Evolutionary conservation across 805 yeast genomes (phyloP).

Genomic region (Wickerhamiella occidentalis): DNA sequence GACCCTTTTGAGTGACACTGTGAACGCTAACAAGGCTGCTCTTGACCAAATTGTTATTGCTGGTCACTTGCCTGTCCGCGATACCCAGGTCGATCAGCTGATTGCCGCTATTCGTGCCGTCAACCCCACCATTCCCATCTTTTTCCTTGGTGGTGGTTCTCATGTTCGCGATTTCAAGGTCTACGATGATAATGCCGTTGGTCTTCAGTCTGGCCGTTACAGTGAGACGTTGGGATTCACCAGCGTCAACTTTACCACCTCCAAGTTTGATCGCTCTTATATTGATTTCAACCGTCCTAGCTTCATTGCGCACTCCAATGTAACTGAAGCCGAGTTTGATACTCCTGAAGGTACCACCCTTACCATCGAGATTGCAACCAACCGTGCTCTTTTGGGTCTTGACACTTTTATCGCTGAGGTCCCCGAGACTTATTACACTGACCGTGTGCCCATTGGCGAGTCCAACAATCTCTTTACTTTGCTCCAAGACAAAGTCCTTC

Average conservation of each 20-base stretch:
- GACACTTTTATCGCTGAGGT: constrained; percentile 50
- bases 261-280: constrained; percentile 41
- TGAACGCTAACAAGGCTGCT: constrained; percentile 24
- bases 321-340: constrained; percentile 28
- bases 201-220: constrained; percentile 78
- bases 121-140: constrained; percentile 53
- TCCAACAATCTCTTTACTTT: constrained; percentile 46
- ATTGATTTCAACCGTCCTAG: constrained; percentile 69
- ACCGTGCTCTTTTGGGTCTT: constrained; percentile 40
- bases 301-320: constrained; percentile 43
- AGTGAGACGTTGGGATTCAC: constrained; percentile 83
- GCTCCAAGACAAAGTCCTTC: constrained; percentile 45
- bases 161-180: constrained; percentile 74
- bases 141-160: constrained; percentile 88
- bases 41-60: constrained; percentile 57
- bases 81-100: constrained; percentile 36
- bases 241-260: constrained; percentile 37
- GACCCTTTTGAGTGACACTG: constrained; percentile 25
- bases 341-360: constrained; percentile 43
- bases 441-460: constrained; percentile 51
- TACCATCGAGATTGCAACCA: constrained; percentile 33
- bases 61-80: constrained; percentile 67
- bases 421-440: constrained; percentile 50
- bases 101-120: constrained; percentile 40
- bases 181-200: constrained; percentile 54